phyloP scores from a whole-genome alignment of 192 early-diverging fungal genomes.

The Chytriomyces hyalinus region DNA sequence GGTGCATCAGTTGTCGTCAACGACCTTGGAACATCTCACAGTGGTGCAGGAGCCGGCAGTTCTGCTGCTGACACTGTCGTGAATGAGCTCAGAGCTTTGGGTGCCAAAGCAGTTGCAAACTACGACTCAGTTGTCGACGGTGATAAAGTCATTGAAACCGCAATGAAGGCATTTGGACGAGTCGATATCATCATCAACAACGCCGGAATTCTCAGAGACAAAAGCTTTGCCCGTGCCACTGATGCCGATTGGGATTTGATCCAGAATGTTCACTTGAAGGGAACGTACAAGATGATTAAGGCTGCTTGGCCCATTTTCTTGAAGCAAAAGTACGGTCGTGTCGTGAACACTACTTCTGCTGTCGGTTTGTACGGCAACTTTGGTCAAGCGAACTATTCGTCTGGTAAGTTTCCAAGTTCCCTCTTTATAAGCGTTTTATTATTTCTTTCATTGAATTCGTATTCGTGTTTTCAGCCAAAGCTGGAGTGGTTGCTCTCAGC shows the following conservation, averaged over 20 bases:
- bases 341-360: conserved; percentile 94
- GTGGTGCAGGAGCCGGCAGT: conserved; percentile 45
- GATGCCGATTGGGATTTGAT: conserved; percentile 96
- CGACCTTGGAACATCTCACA: conserved; percentile 74
- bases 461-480: conserved; percentile 69
- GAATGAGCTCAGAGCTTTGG: conserved; percentile 75
- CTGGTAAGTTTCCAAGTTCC: conserved; percentile 39
- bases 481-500: conserved; percentile 86
- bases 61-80: conserved; percentile 78
- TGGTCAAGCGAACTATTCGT: conserved; percentile 92
- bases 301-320: conserved; percentile 96
- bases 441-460: not conserved
- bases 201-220: conserved; percentile 96
- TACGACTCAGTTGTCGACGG: conserved; percentile 97
- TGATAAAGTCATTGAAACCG: conserved; percentile 90
- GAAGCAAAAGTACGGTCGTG: conserved; percentile 92
- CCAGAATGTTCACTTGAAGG: conserved; percentile 86
- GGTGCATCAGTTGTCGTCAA: conserved; percentile 94
- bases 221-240: conserved; percentile 88
- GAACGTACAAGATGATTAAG: conserved; percentile 91
- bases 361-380: conserved; percentile 93
- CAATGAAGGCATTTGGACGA: conserved; percentile 76
- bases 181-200: conserved; percentile 90
- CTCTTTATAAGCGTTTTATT: not conserved
- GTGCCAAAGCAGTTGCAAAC: conserved; percentile 89